Percentiles rank a stretch among this genome's conserved stretches.
Evolutionary conservation across 2,329 filamentous ascomycete species (phyloP).

Genomic region (Ustulina deusta): DNA sequence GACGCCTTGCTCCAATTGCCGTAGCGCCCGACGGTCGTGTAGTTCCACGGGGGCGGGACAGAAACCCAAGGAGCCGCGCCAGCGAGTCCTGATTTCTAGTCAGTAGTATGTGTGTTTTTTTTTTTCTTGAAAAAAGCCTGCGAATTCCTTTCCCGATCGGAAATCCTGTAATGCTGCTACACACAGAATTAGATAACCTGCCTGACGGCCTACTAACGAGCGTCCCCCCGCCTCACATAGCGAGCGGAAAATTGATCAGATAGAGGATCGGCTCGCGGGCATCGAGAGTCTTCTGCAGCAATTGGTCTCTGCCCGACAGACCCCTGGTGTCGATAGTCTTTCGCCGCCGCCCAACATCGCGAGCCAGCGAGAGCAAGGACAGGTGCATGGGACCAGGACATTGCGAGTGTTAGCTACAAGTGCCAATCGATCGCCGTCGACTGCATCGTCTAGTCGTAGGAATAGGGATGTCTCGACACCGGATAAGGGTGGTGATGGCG

Average conservation of each 20-base stretch:
- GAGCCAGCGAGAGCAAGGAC: conserved; percentile 3
- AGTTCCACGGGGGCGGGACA: conserved; percentile 67
- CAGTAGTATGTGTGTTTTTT: conserved; percentile 70
- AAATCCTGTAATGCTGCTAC: background rate
- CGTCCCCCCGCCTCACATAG: conserved; percentile 49
- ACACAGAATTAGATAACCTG: background rate
- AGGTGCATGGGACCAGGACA: conserved; percentile 5
- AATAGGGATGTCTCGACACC: conserved; percentile 53
- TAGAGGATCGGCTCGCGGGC: conserved; percentile 54
- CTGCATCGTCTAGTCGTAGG: conserved; percentile 42
- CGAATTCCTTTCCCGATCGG: background rate
- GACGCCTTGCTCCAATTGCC: conserved; percentile 69
- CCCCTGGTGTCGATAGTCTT: conserved; percentile 9
- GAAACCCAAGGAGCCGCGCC: conserved; percentile 65
- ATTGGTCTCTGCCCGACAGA: conserved; percentile 39
- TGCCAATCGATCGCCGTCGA: conserved; percentile 20
- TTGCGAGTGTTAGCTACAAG: conserved; percentile 11
- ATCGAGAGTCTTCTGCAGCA: conserved; percentile 56
- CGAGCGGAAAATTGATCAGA: conserved; percentile 63
- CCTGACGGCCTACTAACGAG: conserved; percentile 12
- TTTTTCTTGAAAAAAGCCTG: background rate
- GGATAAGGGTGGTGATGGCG: conserved; percentile 31
- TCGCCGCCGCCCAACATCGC: conserved; percentile 13
- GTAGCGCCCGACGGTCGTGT: conserved; percentile 64
- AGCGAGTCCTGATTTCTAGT: conserved; percentile 69